Evolutionary conservation across 805 yeast genomes (phyloP).

Genomic region (Saturnispora bothae): DNA sequence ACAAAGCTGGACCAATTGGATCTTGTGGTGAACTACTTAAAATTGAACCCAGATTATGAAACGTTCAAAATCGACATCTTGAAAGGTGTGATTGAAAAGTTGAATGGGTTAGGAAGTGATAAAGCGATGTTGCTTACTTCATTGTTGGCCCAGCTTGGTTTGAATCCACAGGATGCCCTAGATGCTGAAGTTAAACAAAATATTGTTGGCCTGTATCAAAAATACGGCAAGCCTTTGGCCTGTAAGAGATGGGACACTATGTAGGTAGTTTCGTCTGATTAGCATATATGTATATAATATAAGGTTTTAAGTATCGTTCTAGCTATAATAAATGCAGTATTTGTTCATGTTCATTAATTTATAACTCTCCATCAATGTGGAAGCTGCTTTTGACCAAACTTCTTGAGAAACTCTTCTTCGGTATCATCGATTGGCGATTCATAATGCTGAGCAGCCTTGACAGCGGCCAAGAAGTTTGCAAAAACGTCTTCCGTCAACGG

Average conservation of each 20-base stretch:
- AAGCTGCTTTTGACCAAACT: background rate
- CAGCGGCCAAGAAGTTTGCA: background rate
- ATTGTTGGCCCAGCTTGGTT: background rate
- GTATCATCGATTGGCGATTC: background rate
- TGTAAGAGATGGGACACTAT: background rate
- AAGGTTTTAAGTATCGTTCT: no score
- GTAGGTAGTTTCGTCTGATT: no score
- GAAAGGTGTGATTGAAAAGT: background rate
- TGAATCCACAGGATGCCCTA: background rate
- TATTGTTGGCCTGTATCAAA: background rate
- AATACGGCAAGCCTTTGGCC: background rate
- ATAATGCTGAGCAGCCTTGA: background rate
- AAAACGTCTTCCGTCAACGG: background rate
- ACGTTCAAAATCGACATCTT: background rate
- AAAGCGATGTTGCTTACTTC: background rate
- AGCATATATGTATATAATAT: no score
- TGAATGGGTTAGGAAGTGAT: background rate
- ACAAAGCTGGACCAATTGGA: constrained; percentile 13
- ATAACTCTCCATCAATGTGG: no score
- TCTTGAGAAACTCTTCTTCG: constrained; percentile 43
- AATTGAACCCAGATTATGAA: constrained; percentile 8
- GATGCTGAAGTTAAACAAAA: background rate
- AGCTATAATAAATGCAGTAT: no score
- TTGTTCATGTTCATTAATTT: no score
- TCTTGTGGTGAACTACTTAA: constrained; percentile 18